Evolutionary conservation across 768 basidiomycete species (phyloP).

Genomic region (Trametes coccinea): DNA sequence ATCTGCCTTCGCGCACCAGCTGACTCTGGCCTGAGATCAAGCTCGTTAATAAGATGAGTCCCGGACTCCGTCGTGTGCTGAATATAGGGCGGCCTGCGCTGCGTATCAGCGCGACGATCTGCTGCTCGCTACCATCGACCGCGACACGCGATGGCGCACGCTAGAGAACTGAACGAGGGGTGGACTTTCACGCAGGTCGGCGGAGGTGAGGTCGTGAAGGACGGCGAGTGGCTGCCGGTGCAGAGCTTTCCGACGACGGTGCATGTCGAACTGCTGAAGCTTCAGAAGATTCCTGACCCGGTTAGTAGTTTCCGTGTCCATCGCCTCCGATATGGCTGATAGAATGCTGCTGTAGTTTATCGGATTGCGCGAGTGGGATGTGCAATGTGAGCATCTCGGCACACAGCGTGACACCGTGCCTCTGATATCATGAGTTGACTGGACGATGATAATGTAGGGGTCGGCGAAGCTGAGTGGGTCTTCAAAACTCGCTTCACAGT

Average conservation of each 20-base stretch:
- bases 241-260: constrained; percentile 80
- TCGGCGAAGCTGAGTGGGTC: constrained; percentile 84
- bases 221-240: constrained; percentile 66
- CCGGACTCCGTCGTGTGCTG: not conserved
- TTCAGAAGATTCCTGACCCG: constrained; percentile 79
- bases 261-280: constrained; percentile 80
- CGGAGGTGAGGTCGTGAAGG: constrained; percentile 50
- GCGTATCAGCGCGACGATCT: not conserved
- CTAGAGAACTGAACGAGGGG: constrained; percentile 39
- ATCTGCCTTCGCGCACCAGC: constrained; percentile 4
- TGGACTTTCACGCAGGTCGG: constrained; percentile 74
- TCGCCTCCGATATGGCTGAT: constrained; percentile 2
- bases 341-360: constrained; percentile 49
- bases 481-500: constrained; percentile 71
- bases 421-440: not conserved
- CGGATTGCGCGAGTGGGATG: constrained; percentile 84
- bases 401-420: not conserved
- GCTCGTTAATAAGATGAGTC: not conserved
- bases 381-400: constrained; percentile 69
- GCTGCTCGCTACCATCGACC: not conserved
- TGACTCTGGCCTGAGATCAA: not conserved
- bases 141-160: not conserved
- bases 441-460: constrained; percentile 53
- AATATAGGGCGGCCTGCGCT: not conserved
- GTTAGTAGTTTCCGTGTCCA: constrained; percentile 41